Base-by-base conservation (phyloP, 1,284 basidiomycete genomes). In the Bjerkandera adusta region DNA sequence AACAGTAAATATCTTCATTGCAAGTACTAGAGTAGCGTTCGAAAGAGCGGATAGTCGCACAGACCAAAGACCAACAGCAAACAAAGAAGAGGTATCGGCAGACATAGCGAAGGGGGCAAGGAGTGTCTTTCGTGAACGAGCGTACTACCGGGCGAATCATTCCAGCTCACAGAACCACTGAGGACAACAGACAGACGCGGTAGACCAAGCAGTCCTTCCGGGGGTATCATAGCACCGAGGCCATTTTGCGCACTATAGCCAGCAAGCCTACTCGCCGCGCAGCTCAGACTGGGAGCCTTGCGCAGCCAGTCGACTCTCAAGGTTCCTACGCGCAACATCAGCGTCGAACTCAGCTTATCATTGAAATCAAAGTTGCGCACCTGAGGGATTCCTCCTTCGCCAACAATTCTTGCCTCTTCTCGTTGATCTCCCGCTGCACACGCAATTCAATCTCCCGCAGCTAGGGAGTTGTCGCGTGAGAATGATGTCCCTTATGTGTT, bases 371-470 rank as follows among this genome's bases (percentile, higher is more conserved):
- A n/a, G n/a, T 36, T 52, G 7, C 27, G 60, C 73, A 87, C 86
- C 88, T 81, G 61, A 90, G 83, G 32, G 87, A 88, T 68, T 95
- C 92, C 67, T 95, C 92, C 68, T 95, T 96, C 39, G 92, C 92
- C 61, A 94, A 70, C 55, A 99, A 72, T 68, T 99, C 96, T 68
- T 99, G 97, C 63, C 95, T 80, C 79, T 97, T 97, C 77, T 99
- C 92, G 70, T 92, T 92, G 71, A 99, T 96, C 77, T 99, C 97
- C 51, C 97, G 85, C 70, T 98, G 96, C 30, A 98, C 94, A 68
- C 93, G 94, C 68, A 98, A 81, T 67, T 99, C 97, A 67, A 98
- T 94, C 73, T 99, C 97, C 59, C 96, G 91, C 55, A 99, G 77
- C 85, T 92, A 64, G 33, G 45, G 38, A 30, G 46, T 45, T 8